These are phyloP conservation scores for Sordariomycetes sp. DNA, from an alignment of 2,329 filamentous ascomycete genomes.

Conservation along the genomic window DNA sequence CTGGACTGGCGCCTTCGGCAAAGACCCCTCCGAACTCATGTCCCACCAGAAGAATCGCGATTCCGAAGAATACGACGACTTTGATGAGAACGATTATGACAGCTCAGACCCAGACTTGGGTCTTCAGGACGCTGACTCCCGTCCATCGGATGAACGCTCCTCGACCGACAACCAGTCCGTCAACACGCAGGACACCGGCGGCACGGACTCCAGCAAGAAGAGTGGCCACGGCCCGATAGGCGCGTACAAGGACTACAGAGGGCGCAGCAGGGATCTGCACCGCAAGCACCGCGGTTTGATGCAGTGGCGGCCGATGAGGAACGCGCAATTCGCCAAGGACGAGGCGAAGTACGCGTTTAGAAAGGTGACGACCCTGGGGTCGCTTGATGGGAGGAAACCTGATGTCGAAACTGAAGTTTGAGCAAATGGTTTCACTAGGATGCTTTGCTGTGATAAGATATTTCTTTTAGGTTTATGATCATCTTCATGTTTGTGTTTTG, in stretches of 20 bases:
- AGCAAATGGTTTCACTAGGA: no score
- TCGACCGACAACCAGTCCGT: constrained; percentile 21
- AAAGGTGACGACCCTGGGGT: constrained; percentile 68
- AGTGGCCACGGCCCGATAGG: constrained; percentile 37
- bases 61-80: constrained; percentile 29
- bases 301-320: constrained; percentile 90
- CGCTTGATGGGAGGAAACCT: constrained; percentile 72
- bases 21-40: constrained; percentile 54
- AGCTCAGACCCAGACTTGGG: constrained; percentile 41
- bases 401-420: constrained; percentile 74
- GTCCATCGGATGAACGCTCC: constrained; percentile 17
- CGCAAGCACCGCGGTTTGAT: constrained; percentile 83
- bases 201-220: constrained; percentile 18
- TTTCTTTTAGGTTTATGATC: neutral
- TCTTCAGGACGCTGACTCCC: constrained; percentile 42
- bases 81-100: constrained; percentile 21
- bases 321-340: constrained; percentile 78
- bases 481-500: no score
- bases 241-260: constrained; percentile 54
- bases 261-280: constrained; percentile 65
- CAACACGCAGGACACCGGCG: constrained; percentile 27
- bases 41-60: constrained; percentile 17
- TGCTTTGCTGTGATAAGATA: no score
- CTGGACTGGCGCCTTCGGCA: constrained; percentile 79
- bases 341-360: constrained; percentile 72